These are phyloP conservation scores for Zygnema cylindricum DNA, from an alignment of 139 green algal species.

Conservation along the genomic window DNA sequence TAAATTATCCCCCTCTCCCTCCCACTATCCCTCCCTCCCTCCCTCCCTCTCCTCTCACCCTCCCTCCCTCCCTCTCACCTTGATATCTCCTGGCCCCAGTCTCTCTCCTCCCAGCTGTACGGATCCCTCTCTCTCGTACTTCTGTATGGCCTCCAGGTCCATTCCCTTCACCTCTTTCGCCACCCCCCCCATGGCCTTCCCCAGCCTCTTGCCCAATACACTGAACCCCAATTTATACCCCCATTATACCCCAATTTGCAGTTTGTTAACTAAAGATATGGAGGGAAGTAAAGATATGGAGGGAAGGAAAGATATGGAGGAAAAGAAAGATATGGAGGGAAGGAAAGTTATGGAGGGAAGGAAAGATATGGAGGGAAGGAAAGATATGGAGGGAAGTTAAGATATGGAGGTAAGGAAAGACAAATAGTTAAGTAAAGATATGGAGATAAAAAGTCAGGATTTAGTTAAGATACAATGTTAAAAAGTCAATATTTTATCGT, in stretches of 20 bases:
- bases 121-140: constrained; percentile 70
- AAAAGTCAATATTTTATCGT: no score
- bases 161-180: constrained; percentile 75
- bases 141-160: constrained; percentile 68
- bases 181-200: constrained; percentile 81
- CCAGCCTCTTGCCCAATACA: constrained; percentile 84
- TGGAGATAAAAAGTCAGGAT: no score
- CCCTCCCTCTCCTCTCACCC: background rate
- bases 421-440: no score
- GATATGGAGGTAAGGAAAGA: no score
- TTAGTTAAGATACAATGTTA: no score
- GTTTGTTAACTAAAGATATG: no score
- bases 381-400: background rate
- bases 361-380: background rate
- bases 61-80: constrained; percentile 57
- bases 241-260: no score
- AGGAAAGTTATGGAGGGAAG: background rate
- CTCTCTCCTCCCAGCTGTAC: constrained; percentile 76
- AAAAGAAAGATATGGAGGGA: background rate
- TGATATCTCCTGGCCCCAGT: constrained; percentile 80
- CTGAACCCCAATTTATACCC: no score
- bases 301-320: background rate
- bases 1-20: background rate
- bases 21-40: background rate
- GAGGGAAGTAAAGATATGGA: background rate